These are phyloP conservation scores for Akebia trifoliata DNA, from an alignment of 164 flowering plant species.

Conservation along the genomic window DNA sequence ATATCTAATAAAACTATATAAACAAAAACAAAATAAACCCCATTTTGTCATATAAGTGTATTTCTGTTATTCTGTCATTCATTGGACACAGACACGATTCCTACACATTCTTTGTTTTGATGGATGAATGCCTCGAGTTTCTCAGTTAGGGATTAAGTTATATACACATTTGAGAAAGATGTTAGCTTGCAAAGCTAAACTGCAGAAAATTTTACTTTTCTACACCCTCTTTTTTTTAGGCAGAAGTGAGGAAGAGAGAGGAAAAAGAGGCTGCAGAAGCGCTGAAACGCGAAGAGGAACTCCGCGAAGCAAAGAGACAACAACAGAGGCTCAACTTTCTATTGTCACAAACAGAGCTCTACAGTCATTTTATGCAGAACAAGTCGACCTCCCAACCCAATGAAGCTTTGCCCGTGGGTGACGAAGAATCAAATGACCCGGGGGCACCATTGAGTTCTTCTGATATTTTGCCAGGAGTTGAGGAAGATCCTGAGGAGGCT, in stretches of 20 bases:
- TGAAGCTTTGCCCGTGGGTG: conserved; percentile 44
- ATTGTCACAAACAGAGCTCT: conserved; percentile 89
- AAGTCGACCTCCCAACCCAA: conserved; percentile 61
- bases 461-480: conserved; percentile 38
- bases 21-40: too few species aligned
- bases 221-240: conserved; percentile 42
- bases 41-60: too few species aligned
- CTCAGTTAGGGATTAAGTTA: too few species aligned
- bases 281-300: conserved; percentile 88
- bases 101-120: too few species aligned
- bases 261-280: conserved; percentile 99
- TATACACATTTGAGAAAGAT: background rate
- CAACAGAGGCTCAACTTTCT: conserved; percentile 95
- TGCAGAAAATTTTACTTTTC: background rate
- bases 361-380: conserved; percentile 96
- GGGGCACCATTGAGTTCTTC: conserved; percentile 28
- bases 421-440: conserved; percentile 31
- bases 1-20: too few species aligned
- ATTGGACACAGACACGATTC: too few species aligned
- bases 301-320: conserved; percentile 92
- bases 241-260: conserved; percentile 81
- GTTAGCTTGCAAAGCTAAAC: background rate
- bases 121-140: too few species aligned
- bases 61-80: too few species aligned
- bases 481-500: conserved; percentile 86